Base-by-base conservation (phyloP, 345 rosid genomes). In the Geranium rotundifolium region DNA sequence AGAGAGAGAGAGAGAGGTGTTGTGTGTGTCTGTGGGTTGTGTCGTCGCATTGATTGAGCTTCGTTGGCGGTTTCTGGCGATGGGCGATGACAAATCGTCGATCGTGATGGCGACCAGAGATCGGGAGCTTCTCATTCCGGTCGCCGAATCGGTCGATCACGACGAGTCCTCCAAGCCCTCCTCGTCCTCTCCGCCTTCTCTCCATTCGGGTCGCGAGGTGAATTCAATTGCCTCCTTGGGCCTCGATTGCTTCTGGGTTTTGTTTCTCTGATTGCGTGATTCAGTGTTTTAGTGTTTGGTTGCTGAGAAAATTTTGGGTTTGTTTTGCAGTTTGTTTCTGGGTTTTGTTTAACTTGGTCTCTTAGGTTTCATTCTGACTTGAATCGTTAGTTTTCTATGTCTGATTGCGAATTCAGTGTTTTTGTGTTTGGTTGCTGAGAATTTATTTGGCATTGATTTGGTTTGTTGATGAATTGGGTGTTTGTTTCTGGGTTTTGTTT, bases 101-200 rank as follows among this genome's bases (percentile, higher is more conserved):
- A 86, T 80, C 76, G 82, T 71, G 59, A 83, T 84, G 85, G 77
- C 81, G 0, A 72, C 71, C 64, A 69, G 90, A 82, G 97, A 90
- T 83, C 96, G 91, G 54, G 97, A 91, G 82, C 87, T 88, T 68
- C 85, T 88, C 54, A 88, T 91, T 67, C 96, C 89, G n/a, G 91
- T 86, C 67, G 79, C 86, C 60, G 79, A 83, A 63, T 67, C 87
- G 63, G 72, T 58, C 19, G 72, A 65, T 65, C 80, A 67, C 46
- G 82, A 73, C 60, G 66, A 58, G 54, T 65, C 82, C 15, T 71
- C 95, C 14, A 87, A 84, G 63, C 96, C 89, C 14, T 85, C 88
- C 0, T 75, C 95, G 6, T 81, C 95, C 9, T 82, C 86, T 56
- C 80, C 95, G 16, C 80, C 90, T 9, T 71, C 85, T 20, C 86